These are phyloP conservation scores for Letharia lupina DNA, from an alignment of 495 filamentous ascomycete species.

Conservation along the genomic window DNA sequence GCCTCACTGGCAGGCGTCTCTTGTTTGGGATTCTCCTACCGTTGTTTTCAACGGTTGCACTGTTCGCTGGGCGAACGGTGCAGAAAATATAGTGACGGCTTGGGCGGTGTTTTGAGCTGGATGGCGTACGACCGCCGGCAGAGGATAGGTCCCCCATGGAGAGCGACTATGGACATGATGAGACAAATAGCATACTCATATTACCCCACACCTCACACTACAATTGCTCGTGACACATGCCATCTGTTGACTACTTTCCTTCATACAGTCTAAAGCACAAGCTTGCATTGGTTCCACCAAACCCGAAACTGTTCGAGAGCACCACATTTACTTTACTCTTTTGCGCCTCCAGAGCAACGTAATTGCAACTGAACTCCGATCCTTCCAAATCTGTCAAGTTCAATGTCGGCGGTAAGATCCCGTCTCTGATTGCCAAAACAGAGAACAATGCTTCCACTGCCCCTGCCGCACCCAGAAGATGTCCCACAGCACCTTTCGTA, in stretches of 20 bases:
- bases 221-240: neutral
- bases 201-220: neutral
- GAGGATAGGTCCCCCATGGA: neutral
- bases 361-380: slow-evolving; percentile 75
- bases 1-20: slow-evolving; percentile 16
- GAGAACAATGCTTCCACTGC: slow-evolving; percentile 83
- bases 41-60: neutral
- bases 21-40: neutral
- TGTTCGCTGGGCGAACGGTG: slow-evolving; percentile 13
- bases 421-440: slow-evolving; percentile 65
- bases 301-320: slow-evolving; percentile 93
- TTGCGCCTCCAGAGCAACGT: slow-evolving; percentile 66
- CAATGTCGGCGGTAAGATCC: slow-evolving; percentile 76
- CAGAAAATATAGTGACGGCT: neutral
- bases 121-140: neutral
- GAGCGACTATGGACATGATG: neutral
- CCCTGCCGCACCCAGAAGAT: slow-evolving; percentile 85
- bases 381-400: slow-evolving; percentile 60
- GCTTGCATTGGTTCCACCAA: slow-evolving; percentile 92
- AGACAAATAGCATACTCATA: neutral
- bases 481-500: slow-evolving; percentile 88
- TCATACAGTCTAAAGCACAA: slow-evolving; percentile 61
- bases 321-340: slow-evolving; percentile 61
- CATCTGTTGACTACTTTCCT: neutral
- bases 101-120: neutral